Evolutionary conservation across 2,329 filamentous ascomycete species (phyloP).

Genomic region (Aspergillus jensenii): DNA sequence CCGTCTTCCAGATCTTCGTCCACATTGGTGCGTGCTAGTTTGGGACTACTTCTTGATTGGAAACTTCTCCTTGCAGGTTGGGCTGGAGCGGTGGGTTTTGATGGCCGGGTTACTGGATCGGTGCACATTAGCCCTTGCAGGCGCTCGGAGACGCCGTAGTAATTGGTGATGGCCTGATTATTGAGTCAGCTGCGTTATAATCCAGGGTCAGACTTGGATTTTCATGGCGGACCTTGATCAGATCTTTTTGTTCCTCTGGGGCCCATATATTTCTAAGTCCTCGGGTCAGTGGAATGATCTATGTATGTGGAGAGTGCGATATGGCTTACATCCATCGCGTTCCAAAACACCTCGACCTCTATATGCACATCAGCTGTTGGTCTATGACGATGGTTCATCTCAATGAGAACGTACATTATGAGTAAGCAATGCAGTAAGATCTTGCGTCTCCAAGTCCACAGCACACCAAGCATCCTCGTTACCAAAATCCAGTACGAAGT

Average conservation of each 20-base stretch:
- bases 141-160: conserved; percentile 69
- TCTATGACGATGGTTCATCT: not conserved
- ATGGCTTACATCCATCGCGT: conserved; percentile 69
- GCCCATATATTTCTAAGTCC: conserved; percentile 65
- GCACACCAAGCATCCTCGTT: conserved; percentile 43
- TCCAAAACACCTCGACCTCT: conserved; percentile 50
- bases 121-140: conserved; percentile 64
- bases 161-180: conserved; percentile 50
- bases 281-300: not conserved
- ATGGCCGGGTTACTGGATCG: conserved; percentile 44
- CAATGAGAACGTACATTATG: conserved; percentile 28
- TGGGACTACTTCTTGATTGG: conserved; percentile 10
- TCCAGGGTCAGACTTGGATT: not conserved
- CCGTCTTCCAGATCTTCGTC: conserved; percentile 38
- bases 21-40: conserved; percentile 12
- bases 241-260: conserved; percentile 58
- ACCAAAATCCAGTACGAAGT: conserved; percentile 47
- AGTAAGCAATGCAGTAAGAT: conserved; percentile 34
- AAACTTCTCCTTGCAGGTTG: conserved; percentile 15
- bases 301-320: too few species aligned
- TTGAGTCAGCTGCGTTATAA: conserved; percentile 4
- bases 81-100: conserved; percentile 20
- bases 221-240: conserved; percentile 46
- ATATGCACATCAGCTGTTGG: conserved; percentile 5
- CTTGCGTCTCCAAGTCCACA: conserved; percentile 35